These are phyloP conservation scores for Castanospermum australe DNA, from an alignment of 306 rosid species.

Conservation along the genomic window DNA sequence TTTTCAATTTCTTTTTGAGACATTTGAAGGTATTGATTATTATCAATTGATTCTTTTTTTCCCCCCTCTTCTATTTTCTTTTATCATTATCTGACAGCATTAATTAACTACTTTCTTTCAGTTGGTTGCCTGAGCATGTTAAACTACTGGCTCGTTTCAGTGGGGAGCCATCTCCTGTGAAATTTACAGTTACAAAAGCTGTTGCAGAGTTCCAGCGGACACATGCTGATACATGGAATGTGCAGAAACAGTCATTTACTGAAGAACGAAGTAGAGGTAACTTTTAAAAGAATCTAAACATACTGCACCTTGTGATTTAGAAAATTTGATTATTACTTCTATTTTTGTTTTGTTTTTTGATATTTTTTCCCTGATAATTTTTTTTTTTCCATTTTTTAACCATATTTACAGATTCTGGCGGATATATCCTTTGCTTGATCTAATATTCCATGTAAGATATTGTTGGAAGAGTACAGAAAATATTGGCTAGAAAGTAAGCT, in stretches of 20 bases:
- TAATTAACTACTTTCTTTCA: slow-evolving; percentile 37
- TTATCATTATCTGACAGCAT: slow-evolving; percentile 11
- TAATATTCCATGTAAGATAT: slow-evolving; percentile 35
- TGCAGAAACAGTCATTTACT: slow-evolving; percentile 78
- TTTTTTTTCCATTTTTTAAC: background rate
- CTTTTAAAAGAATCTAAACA: background rate
- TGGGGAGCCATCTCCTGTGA: slow-evolving; percentile 84
- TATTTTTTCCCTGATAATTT: background rate
- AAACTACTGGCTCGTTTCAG: slow-evolving; percentile 88
- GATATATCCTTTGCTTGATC: slow-evolving; percentile 73
- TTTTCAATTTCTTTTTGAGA: background rate
- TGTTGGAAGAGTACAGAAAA: slow-evolving; percentile 29
- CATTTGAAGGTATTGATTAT: slow-evolving; percentile 4
- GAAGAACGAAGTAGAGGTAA: slow-evolving; percentile 81
- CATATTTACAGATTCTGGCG: slow-evolving; percentile 56
- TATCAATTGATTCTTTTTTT: background rate
- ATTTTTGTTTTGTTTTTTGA: background rate
- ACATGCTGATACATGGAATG: slow-evolving; percentile 98
- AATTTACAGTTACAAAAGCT: slow-evolving; percentile 69
- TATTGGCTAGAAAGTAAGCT: slow-evolving; percentile 6
- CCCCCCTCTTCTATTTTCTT: background rate
- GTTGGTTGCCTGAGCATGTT: slow-evolving; percentile 96
- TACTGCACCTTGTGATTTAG: background rate
- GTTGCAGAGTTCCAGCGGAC: slow-evolving; percentile 96
- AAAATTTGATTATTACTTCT: background rate